These are phyloP conservation scores for Trypanosomatidae sp. DNA, from an alignment of 208 protist genomes.

Conservation along the genomic window DNA sequence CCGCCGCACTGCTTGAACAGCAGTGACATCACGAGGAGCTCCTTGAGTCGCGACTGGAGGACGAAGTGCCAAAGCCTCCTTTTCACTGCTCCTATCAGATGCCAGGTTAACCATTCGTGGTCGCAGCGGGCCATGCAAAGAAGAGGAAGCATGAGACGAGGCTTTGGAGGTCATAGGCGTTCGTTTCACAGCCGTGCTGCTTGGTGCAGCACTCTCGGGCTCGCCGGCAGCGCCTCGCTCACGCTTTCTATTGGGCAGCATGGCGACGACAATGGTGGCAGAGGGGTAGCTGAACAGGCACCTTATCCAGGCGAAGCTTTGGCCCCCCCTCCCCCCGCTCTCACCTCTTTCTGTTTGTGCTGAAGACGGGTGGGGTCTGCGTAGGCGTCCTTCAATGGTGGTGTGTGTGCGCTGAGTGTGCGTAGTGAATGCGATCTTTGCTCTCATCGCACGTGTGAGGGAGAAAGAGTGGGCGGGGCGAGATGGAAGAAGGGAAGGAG, in stretches of 20 bases:
- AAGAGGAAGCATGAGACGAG: neutral
- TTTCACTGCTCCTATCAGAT: neutral
- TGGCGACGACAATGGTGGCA: neutral
- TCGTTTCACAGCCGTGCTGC: neutral
- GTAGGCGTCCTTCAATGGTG: neutral
- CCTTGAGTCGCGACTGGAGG: neutral
- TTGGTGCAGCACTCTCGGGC: neutral
- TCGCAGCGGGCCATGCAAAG: neutral
- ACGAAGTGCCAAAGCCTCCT: neutral
- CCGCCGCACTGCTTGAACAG: neutral
- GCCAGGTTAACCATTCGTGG: constrained; percentile 1
- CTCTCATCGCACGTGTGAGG: neutral
- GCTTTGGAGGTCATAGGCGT: neutral
- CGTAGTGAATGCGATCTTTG: neutral
- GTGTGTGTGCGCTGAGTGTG: neutral
- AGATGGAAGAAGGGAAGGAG: neutral
- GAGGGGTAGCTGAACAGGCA: neutral
- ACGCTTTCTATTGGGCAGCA: constrained; percentile 3
- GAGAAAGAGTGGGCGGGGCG: neutral
- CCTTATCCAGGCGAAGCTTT: neutral
- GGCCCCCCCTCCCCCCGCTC: neutral
- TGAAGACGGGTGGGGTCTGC: neutral
- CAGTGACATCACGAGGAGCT: neutral
- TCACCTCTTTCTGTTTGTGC: neutral
- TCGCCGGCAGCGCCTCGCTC: constrained; percentile 3